phyloP scores from a whole-genome alignment of 1,284 basidiomycete species.

The Neonothopanus nambi region DNA sequence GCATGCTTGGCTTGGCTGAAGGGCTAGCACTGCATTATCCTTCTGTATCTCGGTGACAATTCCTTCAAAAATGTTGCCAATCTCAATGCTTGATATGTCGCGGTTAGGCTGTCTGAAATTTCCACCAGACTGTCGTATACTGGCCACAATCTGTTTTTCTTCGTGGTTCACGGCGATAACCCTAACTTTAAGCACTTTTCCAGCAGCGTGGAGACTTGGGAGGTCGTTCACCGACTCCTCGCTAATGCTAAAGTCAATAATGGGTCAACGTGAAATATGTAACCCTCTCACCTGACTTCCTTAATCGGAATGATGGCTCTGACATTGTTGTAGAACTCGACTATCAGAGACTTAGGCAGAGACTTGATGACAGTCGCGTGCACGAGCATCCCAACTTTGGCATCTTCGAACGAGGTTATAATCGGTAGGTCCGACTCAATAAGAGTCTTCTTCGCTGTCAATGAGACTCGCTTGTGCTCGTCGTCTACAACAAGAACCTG shows the following conservation, averaged over 20 bases:
- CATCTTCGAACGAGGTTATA: slow-evolving; percentile 68
- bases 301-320: slow-evolving; percentile 81
- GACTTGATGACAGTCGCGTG: slow-evolving; percentile 86
- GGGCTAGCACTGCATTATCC: slow-evolving; percentile 76
- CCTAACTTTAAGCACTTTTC: slow-evolving; percentile 86
- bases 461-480: slow-evolving; percentile 77
- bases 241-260: slow-evolving; percentile 36
- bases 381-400: slow-evolving; percentile 71
- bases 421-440: slow-evolving; percentile 80
- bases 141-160: slow-evolving; percentile 74
- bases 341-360: slow-evolving; percentile 75
- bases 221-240: slow-evolving; percentile 68
- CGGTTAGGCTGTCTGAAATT: slow-evolving; percentile 48
- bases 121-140: slow-evolving; percentile 81
- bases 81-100: slow-evolving; percentile 73
- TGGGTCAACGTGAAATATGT: too few species aligned
- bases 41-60: slow-evolving; percentile 79
- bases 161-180: slow-evolving; percentile 75
- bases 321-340: slow-evolving; percentile 91
- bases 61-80: slow-evolving; percentile 76
- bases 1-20: slow-evolving; percentile 71
- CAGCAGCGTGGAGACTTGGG: slow-evolving; percentile 71
- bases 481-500: slow-evolving; percentile 88
- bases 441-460: slow-evolving; percentile 93
- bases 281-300: slow-evolving; percentile 71